Evolutionary conservation across 2,329 filamentous ascomycete species (phyloP).

Genomic region (Colletotrichum sp.): DNA sequence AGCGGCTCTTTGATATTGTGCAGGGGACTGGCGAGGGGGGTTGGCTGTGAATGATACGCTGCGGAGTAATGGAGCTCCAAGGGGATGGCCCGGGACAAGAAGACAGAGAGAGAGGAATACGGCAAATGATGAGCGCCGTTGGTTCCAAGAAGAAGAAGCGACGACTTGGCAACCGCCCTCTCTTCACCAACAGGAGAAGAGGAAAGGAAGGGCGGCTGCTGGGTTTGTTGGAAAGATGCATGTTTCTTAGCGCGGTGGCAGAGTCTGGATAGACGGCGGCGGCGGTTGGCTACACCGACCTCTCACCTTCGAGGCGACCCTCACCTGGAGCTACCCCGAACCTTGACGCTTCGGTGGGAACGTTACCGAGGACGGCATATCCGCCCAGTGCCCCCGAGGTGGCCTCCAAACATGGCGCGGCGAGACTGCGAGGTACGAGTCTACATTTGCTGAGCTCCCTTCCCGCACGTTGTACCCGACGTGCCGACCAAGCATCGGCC

Average conservation of each 20-base stretch:
- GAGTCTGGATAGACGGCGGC: neutral
- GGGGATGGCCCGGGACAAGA: neutral
- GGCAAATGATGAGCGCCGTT: neutral
- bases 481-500: neutral
- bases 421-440: neutral
- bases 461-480: neutral
- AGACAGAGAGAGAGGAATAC: neutral
- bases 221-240: neutral
- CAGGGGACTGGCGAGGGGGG: neutral
- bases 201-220: neutral
- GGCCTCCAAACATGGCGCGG: neutral
- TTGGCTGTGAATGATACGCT: neutral
- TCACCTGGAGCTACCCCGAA: constrained; percentile 2
- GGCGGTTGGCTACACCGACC: neutral
- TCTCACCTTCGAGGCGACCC: neutral
- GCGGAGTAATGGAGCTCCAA: constrained; percentile 2
- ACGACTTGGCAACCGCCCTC: neutral
- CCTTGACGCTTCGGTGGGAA: neutral
- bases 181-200: neutral
- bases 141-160: neutral
- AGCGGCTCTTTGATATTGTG: neutral
- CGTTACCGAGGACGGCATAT: neutral
- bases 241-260: neutral
- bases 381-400: neutral
- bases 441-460: neutral